A percentile compares a stretch with the other conserved stretches of the same genome.
phyloP scores from a whole-genome alignment of 164 flowering plant genomes.

The Malania oleifera region DNA sequence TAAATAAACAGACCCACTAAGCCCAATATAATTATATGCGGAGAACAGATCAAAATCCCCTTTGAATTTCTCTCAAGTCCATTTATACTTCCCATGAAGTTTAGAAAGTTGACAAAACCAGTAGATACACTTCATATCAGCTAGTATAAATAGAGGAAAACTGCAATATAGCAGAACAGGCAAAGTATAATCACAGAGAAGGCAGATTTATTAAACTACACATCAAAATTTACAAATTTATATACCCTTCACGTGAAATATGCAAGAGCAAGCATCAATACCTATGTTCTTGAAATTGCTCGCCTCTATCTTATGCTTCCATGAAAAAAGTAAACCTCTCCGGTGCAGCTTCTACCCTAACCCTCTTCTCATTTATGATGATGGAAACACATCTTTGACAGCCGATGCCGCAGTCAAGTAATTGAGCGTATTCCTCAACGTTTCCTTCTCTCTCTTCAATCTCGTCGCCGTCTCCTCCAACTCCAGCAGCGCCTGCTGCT shows the following conservation, averaged over 20 bases:
- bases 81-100: no score
- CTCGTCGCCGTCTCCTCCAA: slow-evolving; percentile 84
- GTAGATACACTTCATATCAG: no score
- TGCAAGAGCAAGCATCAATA: slow-evolving; percentile 5
- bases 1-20: no score
- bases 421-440: slow-evolving; percentile 83
- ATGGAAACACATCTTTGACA: slow-evolving; percentile 85
- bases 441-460: slow-evolving; percentile 89
- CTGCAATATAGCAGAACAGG: not conserved
- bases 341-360: not conserved
- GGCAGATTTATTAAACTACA: slow-evolving; percentile 8
- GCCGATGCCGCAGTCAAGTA: slow-evolving; percentile 95
- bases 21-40: no score
- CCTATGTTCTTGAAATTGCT: slow-evolving; percentile 5
- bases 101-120: no score
- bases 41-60: no score
- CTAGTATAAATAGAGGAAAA: no score
- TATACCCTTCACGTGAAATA: not conserved
- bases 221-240: slow-evolving; percentile 22
- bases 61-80: no score
- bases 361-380: slow-evolving; percentile 34
- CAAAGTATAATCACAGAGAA: not conserved
- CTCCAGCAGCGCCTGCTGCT: slow-evolving; percentile 94
- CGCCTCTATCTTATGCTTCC: not conserved
- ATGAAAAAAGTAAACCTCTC: not conserved